Evolutionary conservation across 2,329 filamentous ascomycete genomes (phyloP), one percentile per base, ranked within the genome.

Genomic region (Exophiala oligosperma): DNA sequence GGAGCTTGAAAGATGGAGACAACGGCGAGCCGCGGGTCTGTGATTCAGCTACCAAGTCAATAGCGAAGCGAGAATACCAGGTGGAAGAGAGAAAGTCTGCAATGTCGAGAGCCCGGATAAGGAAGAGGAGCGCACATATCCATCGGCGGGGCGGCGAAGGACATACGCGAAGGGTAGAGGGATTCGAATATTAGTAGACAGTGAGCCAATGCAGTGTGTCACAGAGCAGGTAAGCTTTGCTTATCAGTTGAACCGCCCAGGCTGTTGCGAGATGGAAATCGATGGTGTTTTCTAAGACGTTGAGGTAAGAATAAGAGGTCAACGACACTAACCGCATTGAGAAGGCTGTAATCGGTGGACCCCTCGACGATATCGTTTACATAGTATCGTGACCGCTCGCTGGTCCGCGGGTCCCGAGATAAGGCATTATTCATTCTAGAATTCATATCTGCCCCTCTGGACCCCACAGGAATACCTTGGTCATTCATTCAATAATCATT

Each of bases 131-230:
- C 54, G 58, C 58, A 37, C 58, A 60, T 49, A 46, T 60, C 58
- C 58, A 60, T 47, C 2, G 44, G 53, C 26, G 49, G 49, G 52
- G 26, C 9, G 17, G 7, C 35, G 47, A 29, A 32, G 41, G 54
- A 51, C 43, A 26, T 24, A 52, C 23, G 37, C 23, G 52, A 52
- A 17, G 6, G 32, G 41, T n/a, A 21, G 49, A 37, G 35, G 26
- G 3, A 8, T 21, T 40, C 35, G 29, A 44, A 43, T 28, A 24
- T 23, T 7, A 11, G 26, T 3, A 7, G 32, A n/a, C 32, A 23
- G 14, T 61, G 54, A 57, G 59, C 52, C 49, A 61, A 57, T 54
- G 54, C 49, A 43, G 48, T 55, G 51, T 57, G 59, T 61, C 54
- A 61, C 38, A 5, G 23, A 38, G n/a, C 8, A 17, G 54, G 41